Conservation (phyloP, 1,139 yeast genomes). For the Candida sp. region DNA sequence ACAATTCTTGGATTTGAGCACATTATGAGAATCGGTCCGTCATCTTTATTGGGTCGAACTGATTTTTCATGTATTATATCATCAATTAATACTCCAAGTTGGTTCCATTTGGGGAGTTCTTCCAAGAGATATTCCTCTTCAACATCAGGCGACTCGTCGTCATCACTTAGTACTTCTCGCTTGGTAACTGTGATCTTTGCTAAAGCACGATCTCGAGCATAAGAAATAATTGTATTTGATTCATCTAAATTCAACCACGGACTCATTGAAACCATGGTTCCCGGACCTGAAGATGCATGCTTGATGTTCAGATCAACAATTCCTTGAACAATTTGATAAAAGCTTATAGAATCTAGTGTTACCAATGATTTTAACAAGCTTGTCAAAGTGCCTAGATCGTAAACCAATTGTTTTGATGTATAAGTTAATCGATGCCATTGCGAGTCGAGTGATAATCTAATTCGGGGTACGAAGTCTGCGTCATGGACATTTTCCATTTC, state of each 20-base stretch:
- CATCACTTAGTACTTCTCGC: slow-evolving; percentile 10
- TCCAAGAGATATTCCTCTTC: slow-evolving; percentile 53
- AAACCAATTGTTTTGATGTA: slow-evolving; percentile 74
- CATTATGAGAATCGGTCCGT: slow-evolving; percentile 75
- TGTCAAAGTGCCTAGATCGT: slow-evolving; percentile 65
- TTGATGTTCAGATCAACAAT: slow-evolving; percentile 58
- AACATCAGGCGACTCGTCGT: slow-evolving; percentile 9
- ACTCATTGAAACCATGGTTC: slow-evolving; percentile 54
- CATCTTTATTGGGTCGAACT: slow-evolving; percentile 13
- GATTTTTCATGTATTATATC: slow-evolving; percentile 63
- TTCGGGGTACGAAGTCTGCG: slow-evolving; percentile 55
- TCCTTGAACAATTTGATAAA: slow-evolving; percentile 66
- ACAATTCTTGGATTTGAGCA: slow-evolving; percentile 58
- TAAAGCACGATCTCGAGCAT: slow-evolving; percentile 69
- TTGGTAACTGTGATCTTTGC: slow-evolving; percentile 26
- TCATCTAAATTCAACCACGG: slow-evolving; percentile 90
- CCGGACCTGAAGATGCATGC: slow-evolving; percentile 38
- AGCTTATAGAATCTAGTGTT: slow-evolving; percentile 67
- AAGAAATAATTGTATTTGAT: slow-evolving; percentile 70
- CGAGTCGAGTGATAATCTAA: slow-evolving; percentile 66
- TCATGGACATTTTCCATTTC: slow-evolving; percentile 72
- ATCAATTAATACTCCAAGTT: slow-evolving; percentile 61
- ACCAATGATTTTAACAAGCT: slow-evolving; percentile 56
- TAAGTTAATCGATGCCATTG: slow-evolving; percentile 86
- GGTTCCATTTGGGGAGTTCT: slow-evolving; percentile 91